Evolutionary conservation across 73 alveolate species (phyloP), one percentile per base, ranked within the genome.

Genomic region (Paramecium sexaurelia): DNA sequence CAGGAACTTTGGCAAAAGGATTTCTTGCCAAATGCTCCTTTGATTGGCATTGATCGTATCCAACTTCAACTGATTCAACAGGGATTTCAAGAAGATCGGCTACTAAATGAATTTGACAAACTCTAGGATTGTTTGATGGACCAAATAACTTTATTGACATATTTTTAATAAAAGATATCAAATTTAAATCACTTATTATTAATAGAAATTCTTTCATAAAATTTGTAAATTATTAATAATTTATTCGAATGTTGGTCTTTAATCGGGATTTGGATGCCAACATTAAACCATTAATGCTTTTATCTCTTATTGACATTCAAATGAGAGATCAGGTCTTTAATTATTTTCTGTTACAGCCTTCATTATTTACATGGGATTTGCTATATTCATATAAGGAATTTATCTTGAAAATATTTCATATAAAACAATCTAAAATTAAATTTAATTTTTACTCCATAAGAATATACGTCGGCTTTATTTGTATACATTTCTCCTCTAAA

Each of bases 1-100:
- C 88, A 29, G 98, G 98, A 94, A 93, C 89, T 92, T 93, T 93
- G 13, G 95, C 95, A 37, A 94, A 55, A 36, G 97, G 96, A 41
- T 92, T 71, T 85, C 93, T 94, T 33, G 92, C 91, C 85, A 41
- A 45, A 92, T 32, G 91, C 33, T 95, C 96, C 85, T 85, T 71
- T 36, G 88, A 68, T 78, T 93, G 89, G 19, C 55, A 71, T 71
- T 33, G 35, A 71, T 32, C 36, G 56, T 71, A 71, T 32, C 56
- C 86, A 36, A 37, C 56, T 37, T 11, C 37, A 33, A 71, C 86
- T 8, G 13, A n/a, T 8, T 71, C 85, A 5, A 71, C 32, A 6
- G 55, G 55, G 15, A 71, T 37, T 8, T 71, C 22, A 36, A 71
- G 86, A 7, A 71, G 32, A 32, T 71, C 86, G 2, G 86, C 86